A percentile compares a stretch with the other conserved stretches of the same genome.
phyloP scores from a whole-genome alignment of 2,329 filamentous ascomycete species.

The Aspergillus sp. region DNA sequence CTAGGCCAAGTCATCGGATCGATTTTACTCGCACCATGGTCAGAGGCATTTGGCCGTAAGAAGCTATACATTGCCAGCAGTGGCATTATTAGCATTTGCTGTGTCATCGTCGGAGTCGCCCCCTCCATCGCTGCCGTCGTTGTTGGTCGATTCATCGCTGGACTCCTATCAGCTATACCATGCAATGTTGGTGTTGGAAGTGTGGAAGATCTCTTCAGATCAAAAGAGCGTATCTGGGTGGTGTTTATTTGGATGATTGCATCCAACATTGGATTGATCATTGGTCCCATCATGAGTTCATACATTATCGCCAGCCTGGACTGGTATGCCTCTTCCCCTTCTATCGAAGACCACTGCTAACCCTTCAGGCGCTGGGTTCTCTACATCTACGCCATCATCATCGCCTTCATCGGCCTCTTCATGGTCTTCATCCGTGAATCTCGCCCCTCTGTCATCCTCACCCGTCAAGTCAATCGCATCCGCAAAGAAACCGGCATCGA shows the following conservation, averaged over 20 bases:
- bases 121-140: conserved; percentile 33
- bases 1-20: conserved; percentile 29
- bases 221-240: conserved; percentile 42
- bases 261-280: conserved; percentile 39
- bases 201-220: conserved; percentile 48
- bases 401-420: conserved; percentile 27
- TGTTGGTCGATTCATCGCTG: conserved; percentile 41
- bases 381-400: conserved; percentile 37
- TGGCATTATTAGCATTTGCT: conserved; percentile 24
- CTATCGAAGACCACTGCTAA: neutral
- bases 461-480: conserved; percentile 24
- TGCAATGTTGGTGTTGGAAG: conserved; percentile 45
- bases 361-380: conserved; percentile 42
- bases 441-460: conserved; percentile 41
- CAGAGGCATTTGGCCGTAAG: conserved; percentile 35
- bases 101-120: conserved; percentile 34
- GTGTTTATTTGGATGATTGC: conserved; percentile 43
- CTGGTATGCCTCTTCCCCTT: conserved; percentile 26
- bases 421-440: conserved; percentile 39
- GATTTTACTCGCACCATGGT: conserved; percentile 32
- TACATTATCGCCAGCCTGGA: conserved; percentile 34
- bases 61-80: conserved; percentile 29
- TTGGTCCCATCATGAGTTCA: conserved; percentile 42
- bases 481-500: conserved; percentile 18
- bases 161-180: conserved; percentile 44